Evolutionary conservation across 139 green algal genomes (phyloP), one percentile per base, ranked within the genome.

Genomic region (Spirogloea muscicola): DNA sequence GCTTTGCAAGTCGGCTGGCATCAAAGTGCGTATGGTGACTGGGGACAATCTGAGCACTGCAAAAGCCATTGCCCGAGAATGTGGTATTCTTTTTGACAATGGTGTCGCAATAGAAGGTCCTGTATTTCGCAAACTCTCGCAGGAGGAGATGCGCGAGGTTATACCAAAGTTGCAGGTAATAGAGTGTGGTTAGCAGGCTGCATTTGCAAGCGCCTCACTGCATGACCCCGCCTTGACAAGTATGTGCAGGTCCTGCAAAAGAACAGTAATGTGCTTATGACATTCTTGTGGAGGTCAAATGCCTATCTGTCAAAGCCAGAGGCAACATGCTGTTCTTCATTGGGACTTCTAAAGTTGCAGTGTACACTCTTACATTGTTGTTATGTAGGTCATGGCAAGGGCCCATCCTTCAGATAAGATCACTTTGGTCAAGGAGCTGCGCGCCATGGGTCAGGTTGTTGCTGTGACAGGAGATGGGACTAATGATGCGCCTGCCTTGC

Each of bases 31-130:
- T 78, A 98, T 98, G 94, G 94, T 98, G 25, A 98, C 94, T 4
- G 93, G 94, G 10, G 94, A 99, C 86, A 98, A 99, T 87, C 89
- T 96, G 36, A 84, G 94, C 84, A 99, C 94, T 2, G 94, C 94
- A 3, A 84, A 88, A 60, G 92, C 97, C 84, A 99, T 99, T 25
- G 94, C 94, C 2, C 85, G 86, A 40, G 94, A 99, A 84, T 97
- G 92, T 82, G 91, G 91, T 81, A 98, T 98, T 69, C 84, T 96
- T 29, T 89, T 84, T n/a, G 86, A 84, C 18, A 75, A 71, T 40
- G 86, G 83, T 40, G 62, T 91, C 0, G 91, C 89, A 0, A 85
- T 98, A 74, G 93, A 97, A 77, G 93, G 93, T 3, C 90, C 90
- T 36, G 79, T 84, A 41, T 98, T 98, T 84, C 82, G 93, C 33